These are phyloP conservation scores for Blastobotrys raffinosifermentans DNA, from an alignment of 1,139 yeast genomes.

Conservation along the genomic window DNA sequence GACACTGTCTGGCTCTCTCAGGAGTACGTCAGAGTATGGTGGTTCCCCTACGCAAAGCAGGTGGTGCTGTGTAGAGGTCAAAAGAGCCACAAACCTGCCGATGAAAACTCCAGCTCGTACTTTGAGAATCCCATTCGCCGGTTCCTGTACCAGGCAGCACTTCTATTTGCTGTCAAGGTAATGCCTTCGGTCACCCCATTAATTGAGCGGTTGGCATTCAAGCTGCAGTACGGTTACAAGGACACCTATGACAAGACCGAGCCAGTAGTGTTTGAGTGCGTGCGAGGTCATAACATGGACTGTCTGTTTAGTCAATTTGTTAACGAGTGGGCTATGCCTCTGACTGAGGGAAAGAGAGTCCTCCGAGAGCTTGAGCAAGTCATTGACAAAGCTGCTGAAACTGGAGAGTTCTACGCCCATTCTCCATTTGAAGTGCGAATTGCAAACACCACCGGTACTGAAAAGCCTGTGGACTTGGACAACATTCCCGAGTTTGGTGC, in stretches of 20 bases:
- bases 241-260: conserved; percentile 58
- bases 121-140: conserved; percentile 79
- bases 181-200: conserved; percentile 72
- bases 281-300: conserved; percentile 90
- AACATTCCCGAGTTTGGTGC: conserved; percentile 46
- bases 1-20: conserved; percentile 70
- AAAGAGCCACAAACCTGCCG: conserved; percentile 56
- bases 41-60: conserved; percentile 89
- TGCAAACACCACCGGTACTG: conserved; percentile 61
- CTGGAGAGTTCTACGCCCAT: conserved; percentile 72
- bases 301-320: conserved; percentile 92
- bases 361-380: conserved; percentile 57
- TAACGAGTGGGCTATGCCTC: conserved; percentile 93
- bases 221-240: conserved; percentile 68
- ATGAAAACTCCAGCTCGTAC: conserved; percentile 73
- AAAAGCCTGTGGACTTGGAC: conserved; percentile 13
- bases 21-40: conserved; percentile 93
- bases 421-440: conserved; percentile 95
- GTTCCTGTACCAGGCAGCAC: conserved; percentile 65
- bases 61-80: conserved; percentile 89
- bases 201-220: conserved; percentile 78
- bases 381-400: conserved; percentile 54
- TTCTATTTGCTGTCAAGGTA: conserved; percentile 73
- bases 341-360: conserved; percentile 67
- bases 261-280: conserved; percentile 62